Conservation (phyloP, 2,329 filamentous ascomycete genomes). For the Dactylellina sp. region DNA sequence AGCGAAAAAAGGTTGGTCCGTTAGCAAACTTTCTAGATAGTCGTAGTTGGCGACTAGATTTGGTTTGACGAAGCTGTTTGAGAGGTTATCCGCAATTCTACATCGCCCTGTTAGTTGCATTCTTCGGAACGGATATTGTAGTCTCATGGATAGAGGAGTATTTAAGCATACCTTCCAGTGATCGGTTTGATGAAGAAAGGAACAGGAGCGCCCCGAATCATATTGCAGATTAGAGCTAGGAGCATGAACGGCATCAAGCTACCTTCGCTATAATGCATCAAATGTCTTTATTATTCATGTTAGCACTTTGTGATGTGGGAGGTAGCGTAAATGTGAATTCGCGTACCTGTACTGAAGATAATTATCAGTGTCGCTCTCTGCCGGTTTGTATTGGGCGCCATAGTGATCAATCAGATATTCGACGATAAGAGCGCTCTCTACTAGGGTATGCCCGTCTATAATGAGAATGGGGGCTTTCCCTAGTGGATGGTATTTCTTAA, state of each 20-base stretch:
- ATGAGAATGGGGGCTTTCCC: slow-evolving; percentile 87
- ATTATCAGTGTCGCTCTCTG: slow-evolving; percentile 71
- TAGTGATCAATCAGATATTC: slow-evolving; percentile 81
- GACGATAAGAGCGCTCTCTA: slow-evolving; percentile 83
- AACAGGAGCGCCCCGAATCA: slow-evolving; percentile 70
- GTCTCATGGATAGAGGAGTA: neutral
- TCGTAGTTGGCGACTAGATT: slow-evolving; percentile 58
- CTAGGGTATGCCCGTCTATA: slow-evolving; percentile 74
- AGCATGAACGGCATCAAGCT: slow-evolving; percentile 80
- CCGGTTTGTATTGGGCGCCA: slow-evolving; percentile 70
- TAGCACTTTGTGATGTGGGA: neutral
- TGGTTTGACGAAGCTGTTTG: slow-evolving; percentile 56
- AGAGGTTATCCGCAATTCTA: slow-evolving; percentile 46
- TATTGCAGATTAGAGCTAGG: slow-evolving; percentile 72
- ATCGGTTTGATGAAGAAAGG: slow-evolving; percentile 78
- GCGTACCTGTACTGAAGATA: slow-evolving; percentile 66
- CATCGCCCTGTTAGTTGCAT: neutral
- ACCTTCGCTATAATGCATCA: slow-evolving; percentile 87
- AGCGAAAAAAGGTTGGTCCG: slow-evolving; percentile 55
- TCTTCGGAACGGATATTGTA: too few species aligned
- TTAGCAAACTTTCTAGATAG: slow-evolving; percentile 58
- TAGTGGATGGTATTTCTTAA: slow-evolving; percentile 82
- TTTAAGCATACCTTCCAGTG: slow-evolving; percentile 64
- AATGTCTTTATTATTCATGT: slow-evolving; percentile 63
- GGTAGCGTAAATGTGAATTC: neutral